Base-by-base conservation (phyloP, 2,329 filamentous ascomycete species). In the Pleurostoma richardsiae region DNA sequence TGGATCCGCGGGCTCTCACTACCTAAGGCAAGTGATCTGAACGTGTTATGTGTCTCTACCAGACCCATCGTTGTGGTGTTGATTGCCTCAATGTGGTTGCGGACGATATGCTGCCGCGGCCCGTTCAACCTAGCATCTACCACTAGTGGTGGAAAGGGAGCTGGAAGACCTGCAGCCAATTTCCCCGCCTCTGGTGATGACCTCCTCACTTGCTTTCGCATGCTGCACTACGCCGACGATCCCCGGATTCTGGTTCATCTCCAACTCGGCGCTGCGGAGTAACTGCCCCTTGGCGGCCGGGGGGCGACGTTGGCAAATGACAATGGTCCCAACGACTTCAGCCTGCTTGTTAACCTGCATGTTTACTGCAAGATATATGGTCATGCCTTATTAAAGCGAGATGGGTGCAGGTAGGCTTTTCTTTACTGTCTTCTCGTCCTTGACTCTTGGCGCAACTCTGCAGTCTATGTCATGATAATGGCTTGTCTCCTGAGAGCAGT, bases 401-500 rank as follows among this genome's bases (percentile, higher is more conserved):
- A 44, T 19, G 39, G 36, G 31, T 29, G 10, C 29, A 10, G 36
- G 38, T 42, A 38, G 29, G 40, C 29, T 19, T 11, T 10, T n/a
- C 38, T 8, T 29, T 19, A 5, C 27, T 28, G 28, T 10, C 6
- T 40, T 40, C 27, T 42, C 19, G 10, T 31, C 4, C 10, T 41
- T 4, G 26, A 30, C 4, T 31, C 8, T 28, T 4, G 30, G 10
- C 30, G 11, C 39, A 19, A 5, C n/a, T n/a, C 30, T 30, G n/a
- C n/a, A 8, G 10, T 5, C 28, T 27, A 19, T 30, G 30, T 10
- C 19, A n/a, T 38, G n/a, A 43, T 29, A 11, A 54, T 56, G 51
- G 47, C 43, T 27, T 29, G 39, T 38, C 31, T 49, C 40, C 40
- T 50, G 36, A 46, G 40, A 43, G 48, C 38, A 46, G 43, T 56